Conservation (phyloP, 148 eudicot species). For the Camellia japonica region DNA sequence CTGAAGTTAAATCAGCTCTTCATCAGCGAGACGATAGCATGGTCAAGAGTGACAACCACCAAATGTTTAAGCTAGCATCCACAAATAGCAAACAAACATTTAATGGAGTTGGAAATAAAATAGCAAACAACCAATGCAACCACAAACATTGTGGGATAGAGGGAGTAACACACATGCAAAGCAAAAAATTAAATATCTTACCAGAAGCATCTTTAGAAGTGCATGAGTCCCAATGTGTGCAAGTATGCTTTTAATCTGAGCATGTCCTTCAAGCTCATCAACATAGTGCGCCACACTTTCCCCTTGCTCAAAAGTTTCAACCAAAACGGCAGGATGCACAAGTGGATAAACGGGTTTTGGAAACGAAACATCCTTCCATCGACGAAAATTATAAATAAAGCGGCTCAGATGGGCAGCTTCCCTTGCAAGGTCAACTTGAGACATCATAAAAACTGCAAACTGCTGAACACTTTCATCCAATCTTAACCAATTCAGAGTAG, state of each 20-base stretch:
- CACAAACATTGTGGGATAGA: not conserved
- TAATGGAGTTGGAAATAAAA: not conserved
- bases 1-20: not conserved
- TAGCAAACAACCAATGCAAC: not conserved
- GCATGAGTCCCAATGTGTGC: slow-evolving; percentile 97
- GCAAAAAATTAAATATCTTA: slow-evolving; percentile 24
- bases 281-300: slow-evolving; percentile 84
- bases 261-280: slow-evolving; percentile 70
- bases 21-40: not conserved
- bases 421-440: slow-evolving; percentile 90
- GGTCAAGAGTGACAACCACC: not conserved
- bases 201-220: slow-evolving; percentile 89
- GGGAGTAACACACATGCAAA: not conserved
- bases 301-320: slow-evolving; percentile 89
- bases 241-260: slow-evolving; percentile 61
- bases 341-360: slow-evolving; percentile 95
- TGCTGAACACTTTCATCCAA: slow-evolving; percentile 94
- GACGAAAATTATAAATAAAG: slow-evolving; percentile 81
- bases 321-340: slow-evolving; percentile 93
- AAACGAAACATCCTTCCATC: slow-evolving; percentile 87
- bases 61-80: not conserved
- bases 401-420: slow-evolving; percentile 95
- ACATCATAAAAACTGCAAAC: slow-evolving; percentile 95
- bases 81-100: not conserved
- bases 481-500: slow-evolving; percentile 82